These are phyloP conservation scores for Flaveria linearis DNA, from an alignment of 129 eudicot species.

Conservation along the genomic window DNA sequence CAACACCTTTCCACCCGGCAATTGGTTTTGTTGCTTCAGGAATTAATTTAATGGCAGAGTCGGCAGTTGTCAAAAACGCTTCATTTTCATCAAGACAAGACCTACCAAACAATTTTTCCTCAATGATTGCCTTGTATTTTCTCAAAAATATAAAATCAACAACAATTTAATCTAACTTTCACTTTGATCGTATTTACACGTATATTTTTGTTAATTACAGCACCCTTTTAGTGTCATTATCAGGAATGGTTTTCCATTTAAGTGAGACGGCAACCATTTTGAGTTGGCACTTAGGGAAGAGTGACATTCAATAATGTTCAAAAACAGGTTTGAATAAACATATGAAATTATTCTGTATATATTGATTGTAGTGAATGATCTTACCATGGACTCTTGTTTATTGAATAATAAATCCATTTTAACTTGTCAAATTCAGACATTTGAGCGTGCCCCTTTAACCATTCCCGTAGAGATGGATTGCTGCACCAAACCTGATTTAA, in stretches of 20 bases:
- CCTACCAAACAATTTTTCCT: slow-evolving; percentile 45
- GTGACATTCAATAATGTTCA: background rate
- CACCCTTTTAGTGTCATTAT: background rate
- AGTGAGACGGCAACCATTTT: background rate
- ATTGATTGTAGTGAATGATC: slow-evolving; percentile 18
- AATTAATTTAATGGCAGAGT: slow-evolving; percentile 66
- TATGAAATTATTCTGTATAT: background rate
- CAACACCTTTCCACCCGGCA: slow-evolving; percentile 85
- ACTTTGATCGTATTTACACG: background rate
- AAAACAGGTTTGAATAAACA: background rate
- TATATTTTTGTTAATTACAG: background rate
- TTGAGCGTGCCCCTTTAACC: slow-evolving; percentile 68
- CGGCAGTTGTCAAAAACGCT: slow-evolving; percentile 87
- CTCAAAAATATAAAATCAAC: background rate
- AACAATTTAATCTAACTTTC: slow-evolving; percentile 4
- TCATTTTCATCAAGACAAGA: slow-evolving; percentile 88
- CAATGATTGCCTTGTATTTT: slow-evolving; percentile 1
- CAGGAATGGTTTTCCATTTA: background rate
- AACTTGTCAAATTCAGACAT: slow-evolving; percentile 60
- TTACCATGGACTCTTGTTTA: slow-evolving; percentile 94
- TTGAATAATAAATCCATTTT: slow-evolving; percentile 76
- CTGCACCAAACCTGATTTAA: slow-evolving; percentile 71
- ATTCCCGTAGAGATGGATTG: slow-evolving; percentile 79
- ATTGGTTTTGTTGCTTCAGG: slow-evolving; percentile 67
- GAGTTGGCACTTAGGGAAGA: background rate